Conservation (phyloP, 768 basidiomycete genomes). For the Sistotremastrum suecicum region DNA sequence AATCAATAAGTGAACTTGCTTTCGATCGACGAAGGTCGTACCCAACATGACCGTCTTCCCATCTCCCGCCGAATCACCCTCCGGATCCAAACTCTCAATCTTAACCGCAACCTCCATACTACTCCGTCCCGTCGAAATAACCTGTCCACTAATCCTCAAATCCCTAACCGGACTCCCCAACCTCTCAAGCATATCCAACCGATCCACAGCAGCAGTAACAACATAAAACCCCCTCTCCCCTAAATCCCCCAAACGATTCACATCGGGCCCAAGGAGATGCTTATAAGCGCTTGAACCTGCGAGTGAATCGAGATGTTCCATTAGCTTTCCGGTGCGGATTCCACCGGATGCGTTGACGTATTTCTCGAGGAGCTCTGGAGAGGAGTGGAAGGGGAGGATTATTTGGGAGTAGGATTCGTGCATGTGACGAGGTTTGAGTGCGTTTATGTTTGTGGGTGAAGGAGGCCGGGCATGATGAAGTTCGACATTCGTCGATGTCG, state of each 20-base stretch:
- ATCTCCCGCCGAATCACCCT: slow-evolving; percentile 25
- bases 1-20: neutral
- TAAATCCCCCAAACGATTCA: slow-evolving; percentile 39
- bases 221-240: slow-evolving; percentile 62
- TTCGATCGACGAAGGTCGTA: slow-evolving; percentile 11
- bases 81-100: slow-evolving; percentile 49
- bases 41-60: slow-evolving; percentile 58
- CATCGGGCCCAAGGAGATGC: slow-evolving; percentile 57
- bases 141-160: slow-evolving; percentile 64
- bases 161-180: slow-evolving; percentile 43
- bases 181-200: slow-evolving; percentile 60
- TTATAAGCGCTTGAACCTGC: slow-evolving; percentile 78
- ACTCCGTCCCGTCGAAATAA: slow-evolving; percentile 61
- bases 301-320: slow-evolving; percentile 75
- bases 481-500: neutral
- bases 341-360: slow-evolving; percentile 62
- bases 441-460: neutral
- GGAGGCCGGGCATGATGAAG: neutral
- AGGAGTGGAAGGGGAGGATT: slow-evolving; percentile 47
- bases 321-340: slow-evolving; percentile 56
- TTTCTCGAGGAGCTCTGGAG: slow-evolving; percentile 43
- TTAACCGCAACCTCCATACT: slow-evolving; percentile 82
- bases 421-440: slow-evolving; percentile 39
- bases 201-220: slow-evolving; percentile 72
- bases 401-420: slow-evolving; percentile 60